Evolutionary conservation across 805 yeast genomes (phyloP), one percentile per base, ranked within the genome.

Genomic region (Wickerhamomyces ciferrii): DNA sequence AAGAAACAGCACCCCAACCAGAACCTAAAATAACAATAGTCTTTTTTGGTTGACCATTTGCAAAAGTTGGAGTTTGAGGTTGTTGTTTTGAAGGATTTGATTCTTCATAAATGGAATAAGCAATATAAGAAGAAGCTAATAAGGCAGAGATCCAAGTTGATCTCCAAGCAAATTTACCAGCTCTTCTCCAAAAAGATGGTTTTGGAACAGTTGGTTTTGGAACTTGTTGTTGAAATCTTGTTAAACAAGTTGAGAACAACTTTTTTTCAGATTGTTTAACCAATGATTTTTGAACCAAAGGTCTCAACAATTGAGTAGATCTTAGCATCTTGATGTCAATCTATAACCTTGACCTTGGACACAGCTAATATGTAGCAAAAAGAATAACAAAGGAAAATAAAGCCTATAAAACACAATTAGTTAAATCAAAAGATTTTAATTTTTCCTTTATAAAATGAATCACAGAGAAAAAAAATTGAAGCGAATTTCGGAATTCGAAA

Each of bases 1-100:
- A 70, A 7, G 96, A 83, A 45, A 91, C 84, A 13, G 96, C 79
- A 50, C 96, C 97, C 98, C 98, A 91, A 45, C 97, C 98, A 20
- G 96, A 82, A 51, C 95, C 95, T 62, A 79, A 79, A 67, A 77
- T 83, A 44, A 92, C 94, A 48, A 72, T 44, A 19, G 71, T 70
- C 59, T 70, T 70, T 51, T 69, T 66, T 42, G 67, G 69, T 36
- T 67, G 59, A 39, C 75, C 75, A 52, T 72, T 72, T 42, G 74
- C 69, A 51, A 78, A 72, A 17, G 70, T 65, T 11, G 79, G 72
- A n/a, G 78, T 68, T 60, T 84, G 89, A 44, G 83, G 81, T 42
- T 67, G 55, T 61, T 84, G 90, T 17, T 72, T 68, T 31, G 72
- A 68, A 6, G 91, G 91, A 53, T 75, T 71, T 7, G 78, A 67